Conservation (phyloP, 1,284 basidiomycete genomes). For the Pascua guehoae region DNA sequence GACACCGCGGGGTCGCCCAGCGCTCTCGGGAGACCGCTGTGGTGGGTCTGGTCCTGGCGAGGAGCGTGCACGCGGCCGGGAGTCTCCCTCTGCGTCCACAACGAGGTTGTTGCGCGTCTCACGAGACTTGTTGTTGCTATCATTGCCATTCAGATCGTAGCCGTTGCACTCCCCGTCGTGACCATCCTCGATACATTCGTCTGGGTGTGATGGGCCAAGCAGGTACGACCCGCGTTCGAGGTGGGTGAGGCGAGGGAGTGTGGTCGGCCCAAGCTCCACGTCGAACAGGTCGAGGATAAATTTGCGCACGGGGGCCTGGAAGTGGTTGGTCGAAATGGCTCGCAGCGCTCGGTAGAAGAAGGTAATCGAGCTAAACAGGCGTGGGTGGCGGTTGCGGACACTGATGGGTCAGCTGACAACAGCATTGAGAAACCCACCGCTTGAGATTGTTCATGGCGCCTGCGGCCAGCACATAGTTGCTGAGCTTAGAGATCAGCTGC, state of each 20-base stretch:
- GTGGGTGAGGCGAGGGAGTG: constrained; percentile 27
- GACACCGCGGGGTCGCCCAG: constrained; percentile 3
- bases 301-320: constrained; percentile 81
- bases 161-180: background rate
- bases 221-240: constrained; percentile 23
- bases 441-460: constrained; percentile 82
- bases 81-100: background rate
- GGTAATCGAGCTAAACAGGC: constrained; percentile 68
- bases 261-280: constrained; percentile 57
- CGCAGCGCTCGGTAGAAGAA: constrained; percentile 80
- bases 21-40: background rate
- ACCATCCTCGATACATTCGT: background rate
- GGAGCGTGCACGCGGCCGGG: constrained; percentile 7
- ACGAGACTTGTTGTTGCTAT: background rate
- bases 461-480: constrained; percentile 93
- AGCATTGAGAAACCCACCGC: constrained; percentile 54
- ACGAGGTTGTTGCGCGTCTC: background rate
- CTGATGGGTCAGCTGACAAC: constrained; percentile 50
- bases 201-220: constrained; percentile 6
- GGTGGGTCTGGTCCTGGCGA: constrained; percentile 14
- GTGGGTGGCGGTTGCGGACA: constrained; percentile 66
- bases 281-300: constrained; percentile 93
- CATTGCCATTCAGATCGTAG: background rate
- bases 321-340: constrained; percentile 79
- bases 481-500: constrained; percentile 85